A percentile compares a stretch with the other conserved stretches of the same genome.
Conservation (phyloP, 768 basidiomycete species). For the Auricularia sp. region DNA sequence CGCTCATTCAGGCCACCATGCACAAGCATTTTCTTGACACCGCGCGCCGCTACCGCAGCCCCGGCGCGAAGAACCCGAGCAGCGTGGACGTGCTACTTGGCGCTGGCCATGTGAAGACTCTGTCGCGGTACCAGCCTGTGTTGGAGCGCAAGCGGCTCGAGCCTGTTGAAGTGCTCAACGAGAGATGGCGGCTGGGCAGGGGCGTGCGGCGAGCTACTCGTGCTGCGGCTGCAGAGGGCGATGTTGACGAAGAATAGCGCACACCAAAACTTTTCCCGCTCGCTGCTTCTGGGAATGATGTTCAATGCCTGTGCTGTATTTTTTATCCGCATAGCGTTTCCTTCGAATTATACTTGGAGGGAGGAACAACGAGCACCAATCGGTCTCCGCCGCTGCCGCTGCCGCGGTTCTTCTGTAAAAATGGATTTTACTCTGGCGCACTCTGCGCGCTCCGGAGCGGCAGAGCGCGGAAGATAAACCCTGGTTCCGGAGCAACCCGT, state of each 20-base stretch:
- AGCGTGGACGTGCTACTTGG: conserved; percentile 54
- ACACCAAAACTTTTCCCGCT: no score
- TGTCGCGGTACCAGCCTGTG: conserved; percentile 55
- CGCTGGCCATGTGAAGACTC: conserved; percentile 54
- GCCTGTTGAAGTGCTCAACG: conserved; percentile 62
- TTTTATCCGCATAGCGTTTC: no score
- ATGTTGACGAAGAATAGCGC: neutral
- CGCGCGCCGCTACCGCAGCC: conserved; percentile 39
- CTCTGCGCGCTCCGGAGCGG: no score
- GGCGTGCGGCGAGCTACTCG: conserved; percentile 7
- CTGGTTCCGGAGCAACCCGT: no score
- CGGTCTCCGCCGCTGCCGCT: no score
- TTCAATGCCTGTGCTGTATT: no score
- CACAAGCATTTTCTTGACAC: conserved; percentile 56
- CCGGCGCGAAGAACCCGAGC: conserved; percentile 26
- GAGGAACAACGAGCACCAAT: no score
- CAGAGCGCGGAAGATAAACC: no score
- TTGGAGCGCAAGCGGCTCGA: conserved; percentile 59
- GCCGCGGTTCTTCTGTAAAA: no score
- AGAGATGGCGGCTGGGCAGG: conserved; percentile 58
- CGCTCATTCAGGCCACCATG: conserved; percentile 53
- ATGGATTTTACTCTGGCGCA: no score
- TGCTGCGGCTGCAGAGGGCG: conserved; percentile 2
- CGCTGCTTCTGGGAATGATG: no score
- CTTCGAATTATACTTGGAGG: no score